phyloP scores from a whole-genome alignment of 2,329 filamentous ascomycete genomes.

The Epichloe uncinata region DNA sequence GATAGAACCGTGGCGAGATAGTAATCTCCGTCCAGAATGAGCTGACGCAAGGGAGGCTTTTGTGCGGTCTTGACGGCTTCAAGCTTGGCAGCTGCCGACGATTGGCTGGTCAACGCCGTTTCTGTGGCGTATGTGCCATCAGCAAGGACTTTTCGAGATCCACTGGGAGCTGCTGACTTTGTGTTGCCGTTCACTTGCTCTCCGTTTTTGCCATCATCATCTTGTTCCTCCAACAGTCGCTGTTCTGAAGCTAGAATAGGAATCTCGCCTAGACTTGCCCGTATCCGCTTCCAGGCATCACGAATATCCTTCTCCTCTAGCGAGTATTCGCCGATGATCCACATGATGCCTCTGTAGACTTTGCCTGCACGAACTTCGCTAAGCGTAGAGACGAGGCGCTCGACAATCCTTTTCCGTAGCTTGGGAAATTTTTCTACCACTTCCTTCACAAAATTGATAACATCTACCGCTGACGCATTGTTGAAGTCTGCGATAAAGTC shows the following conservation, averaged over 20 bases:
- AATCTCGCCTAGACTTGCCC: conserved; percentile 88
- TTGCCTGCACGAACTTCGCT: conserved; percentile 92
- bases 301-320: conserved; percentile 86
- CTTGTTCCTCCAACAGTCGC: conserved; percentile 73
- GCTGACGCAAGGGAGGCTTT: conserved; percentile 86
- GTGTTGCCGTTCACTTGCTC: conserved; percentile 68
- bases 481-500: conserved; percentile 98
- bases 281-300: conserved; percentile 93
- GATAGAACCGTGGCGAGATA: conserved; percentile 93
- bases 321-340: conserved; percentile 97
- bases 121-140: conserved; percentile 98
- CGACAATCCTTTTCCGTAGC: conserved; percentile 74
- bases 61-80: conserved; percentile 95
- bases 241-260: conserved; percentile 94
- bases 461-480: conserved; percentile 90
- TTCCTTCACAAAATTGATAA: conserved; percentile 97
- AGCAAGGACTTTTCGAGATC: conserved; percentile 81
- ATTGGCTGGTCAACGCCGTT: conserved; percentile 86
- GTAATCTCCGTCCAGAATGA: conserved; percentile 95
- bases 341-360: conserved; percentile 90
- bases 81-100: conserved; percentile 75
- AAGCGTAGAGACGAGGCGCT: conserved; percentile 77
- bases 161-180: conserved; percentile 62
- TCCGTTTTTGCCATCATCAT: conserved; percentile 50
- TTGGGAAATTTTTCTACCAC: conserved; percentile 94